phyloP scores from a whole-genome alignment of 2,329 filamentous ascomycete genomes.

The Fusarium sp. region DNA sequence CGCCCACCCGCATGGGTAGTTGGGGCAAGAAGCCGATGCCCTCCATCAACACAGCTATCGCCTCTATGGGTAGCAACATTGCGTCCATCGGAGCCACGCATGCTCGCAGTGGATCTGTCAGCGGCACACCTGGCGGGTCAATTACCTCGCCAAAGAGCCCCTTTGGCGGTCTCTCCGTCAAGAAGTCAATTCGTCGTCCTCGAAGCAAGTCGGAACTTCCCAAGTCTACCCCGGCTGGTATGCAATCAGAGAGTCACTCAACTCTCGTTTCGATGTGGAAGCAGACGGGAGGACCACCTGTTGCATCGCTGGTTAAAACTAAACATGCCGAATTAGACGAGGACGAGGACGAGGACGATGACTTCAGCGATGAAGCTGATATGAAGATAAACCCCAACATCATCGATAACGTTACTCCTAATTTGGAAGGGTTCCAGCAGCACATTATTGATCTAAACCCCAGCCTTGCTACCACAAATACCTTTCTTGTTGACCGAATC shows the following conservation, averaged over 20 bases:
- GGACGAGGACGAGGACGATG: slow-evolving; percentile 66
- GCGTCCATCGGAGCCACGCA: slow-evolving; percentile 66
- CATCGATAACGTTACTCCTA: slow-evolving; percentile 75
- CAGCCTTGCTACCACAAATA: slow-evolving; percentile 63
- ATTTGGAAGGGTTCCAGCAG: slow-evolving; percentile 76
- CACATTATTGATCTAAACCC: slow-evolving; percentile 80
- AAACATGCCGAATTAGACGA: slow-evolving; percentile 48
- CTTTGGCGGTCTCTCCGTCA: slow-evolving; percentile 56
- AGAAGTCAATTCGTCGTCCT: slow-evolving; percentile 61
- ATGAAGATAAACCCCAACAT: slow-evolving; percentile 70
- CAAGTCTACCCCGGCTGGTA: slow-evolving; percentile 48
- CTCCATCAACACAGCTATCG: slow-evolving; percentile 67
- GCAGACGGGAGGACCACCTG: slow-evolving; percentile 62
- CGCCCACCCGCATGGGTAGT: slow-evolving; percentile 60
- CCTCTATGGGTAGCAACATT: slow-evolving; percentile 63
- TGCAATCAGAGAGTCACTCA: slow-evolving; percentile 50
- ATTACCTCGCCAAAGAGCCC: slow-evolving; percentile 64
- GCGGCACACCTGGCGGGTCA: slow-evolving; percentile 60
- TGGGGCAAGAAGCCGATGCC: slow-evolving; percentile 63
- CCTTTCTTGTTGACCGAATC: slow-evolving; percentile 79
- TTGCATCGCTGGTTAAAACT: slow-evolving; percentile 56
- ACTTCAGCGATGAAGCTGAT: slow-evolving; percentile 64
- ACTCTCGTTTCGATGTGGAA: slow-evolving; percentile 62
- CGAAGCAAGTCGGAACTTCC: slow-evolving; percentile 65
- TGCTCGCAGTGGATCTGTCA: slow-evolving; percentile 68